Percentiles rank a stretch among this genome's conserved stretches.
Evolutionary conservation across 371 early-diverging fungal genomes (phyloP).

Genomic region (Mucor piriformis): DNA sequence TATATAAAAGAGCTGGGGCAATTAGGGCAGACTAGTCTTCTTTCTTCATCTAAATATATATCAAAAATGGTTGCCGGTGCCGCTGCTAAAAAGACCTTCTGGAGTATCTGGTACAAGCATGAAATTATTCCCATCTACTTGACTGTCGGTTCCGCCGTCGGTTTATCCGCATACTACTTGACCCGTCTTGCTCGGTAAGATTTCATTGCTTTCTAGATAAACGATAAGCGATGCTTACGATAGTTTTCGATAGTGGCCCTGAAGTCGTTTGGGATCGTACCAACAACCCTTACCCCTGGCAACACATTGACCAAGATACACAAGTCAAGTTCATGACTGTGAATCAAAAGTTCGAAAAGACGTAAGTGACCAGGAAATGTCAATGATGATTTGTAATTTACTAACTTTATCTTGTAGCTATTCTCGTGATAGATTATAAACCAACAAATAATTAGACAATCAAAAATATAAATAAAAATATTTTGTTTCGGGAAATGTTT

Average conservation of each 20-base stretch:
- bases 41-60: constrained; percentile 15
- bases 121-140: constrained; percentile 57
- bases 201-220: background rate
- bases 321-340: constrained; percentile 58
- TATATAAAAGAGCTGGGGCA: no score
- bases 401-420: constrained; percentile 3
- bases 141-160: constrained; percentile 52
- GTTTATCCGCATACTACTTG: constrained; percentile 53
- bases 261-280: constrained; percentile 59
- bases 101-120: constrained; percentile 58
- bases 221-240: background rate
- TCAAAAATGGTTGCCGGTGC: constrained; percentile 45
- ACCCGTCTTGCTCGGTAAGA: constrained; percentile 38
- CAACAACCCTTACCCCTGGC: constrained; percentile 60
- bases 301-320: constrained; percentile 56
- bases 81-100: constrained; percentile 52
- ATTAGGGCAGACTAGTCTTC: no score
- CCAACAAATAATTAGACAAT: background rate
- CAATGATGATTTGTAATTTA: background rate
- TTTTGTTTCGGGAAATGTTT: background rate
- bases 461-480: background rate
- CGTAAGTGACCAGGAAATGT: constrained; percentile 27
- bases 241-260: constrained; percentile 35
- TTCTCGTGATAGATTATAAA: constrained; percentile 24
- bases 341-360: constrained; percentile 58